These are phyloP conservation scores for Zelonia costaricensis DNA, from an alignment of 208 protist species.

Conservation along the genomic window DNA sequence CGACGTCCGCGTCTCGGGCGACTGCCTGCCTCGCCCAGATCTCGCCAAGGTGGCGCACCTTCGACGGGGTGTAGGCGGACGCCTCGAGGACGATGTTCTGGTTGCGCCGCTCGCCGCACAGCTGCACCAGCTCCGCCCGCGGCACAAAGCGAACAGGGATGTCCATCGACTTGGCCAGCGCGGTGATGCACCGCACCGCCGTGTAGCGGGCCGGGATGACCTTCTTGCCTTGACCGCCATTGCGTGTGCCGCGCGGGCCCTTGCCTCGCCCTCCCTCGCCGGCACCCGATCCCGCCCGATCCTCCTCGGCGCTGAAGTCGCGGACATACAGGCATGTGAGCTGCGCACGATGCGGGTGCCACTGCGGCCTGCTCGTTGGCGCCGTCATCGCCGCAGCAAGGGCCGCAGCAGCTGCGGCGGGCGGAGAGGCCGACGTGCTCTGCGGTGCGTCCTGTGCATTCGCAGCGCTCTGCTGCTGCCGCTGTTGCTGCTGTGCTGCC, in stretches of 20 bases:
- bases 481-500: slow-evolving; percentile 27
- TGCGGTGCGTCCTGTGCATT: neutral
- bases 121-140: slow-evolving; percentile 60
- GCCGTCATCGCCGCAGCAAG: neutral
- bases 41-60: slow-evolving; percentile 12
- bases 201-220: slow-evolving; percentile 57
- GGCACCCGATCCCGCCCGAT: neutral
- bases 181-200: slow-evolving; percentile 57
- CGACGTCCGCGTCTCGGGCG: too few relatives aligned
- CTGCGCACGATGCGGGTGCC: slow-evolving; percentile 19
- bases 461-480: neutral
- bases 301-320: slow-evolving; percentile 58
- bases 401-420: neutral
- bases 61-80: slow-evolving; percentile 35
- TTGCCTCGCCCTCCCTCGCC: neutral
- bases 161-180: slow-evolving; percentile 49
- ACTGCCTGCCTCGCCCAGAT: slow-evolving; percentile 6
- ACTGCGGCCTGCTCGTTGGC: neutral
- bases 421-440: neutral
- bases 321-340: slow-evolving; percentile 59
- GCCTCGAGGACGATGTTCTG: slow-evolving; percentile 84
- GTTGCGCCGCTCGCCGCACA: slow-evolving; percentile 81
- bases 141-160: slow-evolving; percentile 64
- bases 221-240: neutral
- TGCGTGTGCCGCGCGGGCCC: neutral